phyloP scores from a whole-genome alignment of 305 asterid genomes.

The Fraxinus dipetala region DNA sequence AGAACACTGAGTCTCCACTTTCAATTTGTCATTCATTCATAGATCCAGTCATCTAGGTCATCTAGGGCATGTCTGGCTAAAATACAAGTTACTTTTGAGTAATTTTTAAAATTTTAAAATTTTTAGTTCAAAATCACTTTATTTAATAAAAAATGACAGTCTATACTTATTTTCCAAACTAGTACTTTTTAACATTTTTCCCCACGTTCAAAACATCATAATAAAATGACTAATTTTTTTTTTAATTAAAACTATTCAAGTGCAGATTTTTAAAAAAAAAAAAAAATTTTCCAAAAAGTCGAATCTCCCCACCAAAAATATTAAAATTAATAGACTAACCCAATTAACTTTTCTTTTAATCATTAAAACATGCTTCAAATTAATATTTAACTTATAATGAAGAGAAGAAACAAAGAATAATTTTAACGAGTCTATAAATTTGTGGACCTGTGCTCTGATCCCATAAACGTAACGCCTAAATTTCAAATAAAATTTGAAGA shows the following conservation, averaged over 20 bases:
- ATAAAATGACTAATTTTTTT: not conserved
- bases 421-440: not conserved
- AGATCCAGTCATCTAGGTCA: not conserved
- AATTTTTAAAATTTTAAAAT: too few species aligned
- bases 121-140: not conserved
- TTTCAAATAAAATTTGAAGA: not conserved
- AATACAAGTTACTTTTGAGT: not conserved
- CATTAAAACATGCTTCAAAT: not conserved
- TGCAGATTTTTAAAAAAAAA: not conserved
- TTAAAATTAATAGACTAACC: not conserved
- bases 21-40: not conserved
- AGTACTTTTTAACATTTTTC: not conserved
- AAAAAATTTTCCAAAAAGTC: too few species aligned
- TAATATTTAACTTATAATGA: not conserved
- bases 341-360: not conserved
- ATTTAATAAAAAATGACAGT: not conserved
- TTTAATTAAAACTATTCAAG: not conserved
- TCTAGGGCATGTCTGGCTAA: not conserved
- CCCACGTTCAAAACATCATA: not conserved
- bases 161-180: not conserved
- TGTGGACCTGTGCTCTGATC: not conserved
- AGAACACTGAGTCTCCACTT: not conserved
- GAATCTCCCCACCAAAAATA: not conserved
- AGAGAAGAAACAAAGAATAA: not conserved
- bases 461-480: not conserved